Evolutionary conservation across 2,329 filamentous ascomycete species (phyloP).

Genomic region (Stagonosporopsis chrysanthemi): DNA sequence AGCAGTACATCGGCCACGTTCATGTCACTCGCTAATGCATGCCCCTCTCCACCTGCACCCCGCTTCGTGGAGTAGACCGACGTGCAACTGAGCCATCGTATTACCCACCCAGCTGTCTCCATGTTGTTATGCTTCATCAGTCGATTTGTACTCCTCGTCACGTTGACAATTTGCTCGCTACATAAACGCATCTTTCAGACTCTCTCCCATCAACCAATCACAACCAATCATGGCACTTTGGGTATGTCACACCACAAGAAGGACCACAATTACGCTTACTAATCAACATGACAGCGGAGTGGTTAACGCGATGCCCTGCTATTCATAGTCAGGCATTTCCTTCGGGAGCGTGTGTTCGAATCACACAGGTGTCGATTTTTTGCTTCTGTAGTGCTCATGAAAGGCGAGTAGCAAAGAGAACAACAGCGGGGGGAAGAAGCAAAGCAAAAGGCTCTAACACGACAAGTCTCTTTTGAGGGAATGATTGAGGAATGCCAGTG

Average conservation of each 20-base stretch:
- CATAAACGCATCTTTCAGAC: too few species aligned
- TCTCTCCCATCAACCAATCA: constrained; percentile 8
- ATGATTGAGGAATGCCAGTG: neutral
- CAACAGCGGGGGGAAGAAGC: neutral
- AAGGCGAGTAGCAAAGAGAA: neutral
- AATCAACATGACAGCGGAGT: constrained; percentile 9
- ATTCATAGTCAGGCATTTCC: constrained; percentile 28
- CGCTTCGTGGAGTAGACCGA: neutral
- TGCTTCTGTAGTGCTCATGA: neutral
- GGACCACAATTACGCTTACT: constrained; percentile 5
- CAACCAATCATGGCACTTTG: constrained; percentile 18
- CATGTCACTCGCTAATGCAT: constrained; percentile 2
- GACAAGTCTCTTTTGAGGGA: neutral
- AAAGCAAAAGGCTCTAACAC: neutral
- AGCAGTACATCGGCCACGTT: too few species aligned
- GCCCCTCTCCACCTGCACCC: neutral
- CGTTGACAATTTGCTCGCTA: too few species aligned
- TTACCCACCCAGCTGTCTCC: neutral
- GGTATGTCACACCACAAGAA: constrained; percentile 9
- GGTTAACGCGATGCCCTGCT: constrained; percentile 26
- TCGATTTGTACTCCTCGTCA: too few species aligned
- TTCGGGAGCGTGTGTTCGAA: constrained; percentile 42
- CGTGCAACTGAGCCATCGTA: neutral
- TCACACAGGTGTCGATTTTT: constrained; percentile 38
- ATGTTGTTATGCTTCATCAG: neutral